Conservation (phyloP, 352 stramenopile genomes). For the Lagenidium sp. region DNA sequence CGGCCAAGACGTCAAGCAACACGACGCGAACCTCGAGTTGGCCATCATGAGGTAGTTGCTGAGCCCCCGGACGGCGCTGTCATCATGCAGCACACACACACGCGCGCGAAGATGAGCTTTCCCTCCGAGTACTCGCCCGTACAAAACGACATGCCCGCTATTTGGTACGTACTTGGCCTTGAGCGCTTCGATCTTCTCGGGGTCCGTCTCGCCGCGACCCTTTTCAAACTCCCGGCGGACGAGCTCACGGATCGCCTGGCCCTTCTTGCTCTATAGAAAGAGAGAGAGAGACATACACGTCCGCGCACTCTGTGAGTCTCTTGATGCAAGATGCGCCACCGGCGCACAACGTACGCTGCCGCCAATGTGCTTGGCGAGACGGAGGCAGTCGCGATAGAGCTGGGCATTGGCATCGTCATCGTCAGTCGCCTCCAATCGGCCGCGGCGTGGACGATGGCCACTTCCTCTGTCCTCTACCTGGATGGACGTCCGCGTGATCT, state of each 20-base stretch:
- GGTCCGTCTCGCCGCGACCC: constrained; percentile 60
- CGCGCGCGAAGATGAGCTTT: constrained; percentile 1
- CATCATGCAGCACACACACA: neutral
- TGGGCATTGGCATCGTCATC: constrained; percentile 8
- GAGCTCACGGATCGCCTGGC: constrained; percentile 55
- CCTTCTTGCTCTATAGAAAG: constrained; percentile 74
- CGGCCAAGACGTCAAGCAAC: too few relatives aligned
- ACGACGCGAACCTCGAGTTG: constrained; percentile 57
- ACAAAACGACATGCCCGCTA: neutral
- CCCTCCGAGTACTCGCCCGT: neutral
- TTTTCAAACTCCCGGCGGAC: constrained; percentile 80
- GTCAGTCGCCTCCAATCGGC: neutral
- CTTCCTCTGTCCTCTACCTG: constrained; percentile 24
- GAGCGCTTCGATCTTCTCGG: constrained; percentile 71
- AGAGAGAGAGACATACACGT: too few relatives aligned
- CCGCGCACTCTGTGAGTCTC: too few relatives aligned
- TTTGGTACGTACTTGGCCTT: constrained; percentile 64
- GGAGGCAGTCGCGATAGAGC: constrained; percentile 81
- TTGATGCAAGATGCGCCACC: too few relatives aligned
- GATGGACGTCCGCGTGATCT: constrained; percentile 66
- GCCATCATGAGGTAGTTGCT: constrained; percentile 86
- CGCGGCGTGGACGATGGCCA: neutral
- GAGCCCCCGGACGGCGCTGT: constrained; percentile 64
- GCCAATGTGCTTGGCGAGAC: constrained; percentile 81
- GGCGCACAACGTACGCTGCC: constrained; percentile 40